Evolutionary conservation across 163 green algal genomes (phyloP), one percentile per base, ranked within the genome.

Genomic region (Chlamydomonas reinhardtii): DNA sequence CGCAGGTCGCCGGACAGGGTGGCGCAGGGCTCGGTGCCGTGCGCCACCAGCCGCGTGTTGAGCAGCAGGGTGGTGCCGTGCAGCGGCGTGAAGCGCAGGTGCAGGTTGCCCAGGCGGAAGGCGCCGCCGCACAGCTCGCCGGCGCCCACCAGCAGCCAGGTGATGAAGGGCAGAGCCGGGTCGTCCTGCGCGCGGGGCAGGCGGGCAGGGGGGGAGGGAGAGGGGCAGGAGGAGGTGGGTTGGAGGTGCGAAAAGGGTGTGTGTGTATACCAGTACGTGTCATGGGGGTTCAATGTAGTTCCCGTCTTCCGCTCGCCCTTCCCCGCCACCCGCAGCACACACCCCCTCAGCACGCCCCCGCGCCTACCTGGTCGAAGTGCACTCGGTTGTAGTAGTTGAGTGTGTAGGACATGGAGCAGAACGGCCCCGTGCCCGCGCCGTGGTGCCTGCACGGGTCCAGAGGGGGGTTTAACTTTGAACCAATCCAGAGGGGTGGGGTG

Each of bases 51-150:
- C 17, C 0, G 4, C 4, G 69, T 56, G 69, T 54, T 56, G 20
- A 74, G 35, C 8, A 52, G 35, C 69, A 74, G 69, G 8, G 16
- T 54, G 34, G 69, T 74, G 69, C 69, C 69, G 20, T 74, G 69
- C 69, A 74, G 69, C 34, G 69, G 69, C 69, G 69, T 74, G 69
- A 74, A 74, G 69, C 34, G 34, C 17, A 74, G 9, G 34, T 37
- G 34, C 69, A 56, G 19, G 69, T 31, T 74, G 69, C 34, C 69
- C 19, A 74, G 69, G 16, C 34, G 20, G 69, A 74, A 74, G 69
- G 69, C 69, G 34, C 69, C 69, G 20, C 69, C 69, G 16, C 2
- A 2, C 69, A 74, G 69, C 25, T 29, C 25, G 24, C 62, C 62
- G n/a, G 62, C 8, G 34, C 34, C 35, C 19, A 20, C 34, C 69